A percentile compares a stretch with the other conserved stretches of the same genome.
These are phyloP conservation scores for Cymodocea nodosa DNA, from an alignment of 116 monocot species.

Conservation along the genomic window DNA sequence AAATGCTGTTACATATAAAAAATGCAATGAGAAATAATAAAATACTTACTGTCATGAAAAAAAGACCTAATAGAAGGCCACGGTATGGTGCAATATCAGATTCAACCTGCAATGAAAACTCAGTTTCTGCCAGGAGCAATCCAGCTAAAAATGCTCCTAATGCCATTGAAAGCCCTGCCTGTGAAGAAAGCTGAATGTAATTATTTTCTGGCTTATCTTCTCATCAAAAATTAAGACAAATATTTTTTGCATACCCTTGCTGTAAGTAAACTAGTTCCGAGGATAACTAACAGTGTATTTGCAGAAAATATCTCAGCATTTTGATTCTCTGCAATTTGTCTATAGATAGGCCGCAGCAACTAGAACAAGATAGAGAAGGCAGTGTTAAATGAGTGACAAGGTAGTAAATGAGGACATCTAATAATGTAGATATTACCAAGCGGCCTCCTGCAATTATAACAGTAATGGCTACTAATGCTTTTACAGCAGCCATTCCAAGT, in stretches of 20 bases:
- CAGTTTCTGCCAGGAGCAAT: conserved; percentile 89
- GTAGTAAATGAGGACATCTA: neutral
- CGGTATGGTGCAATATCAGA: conserved; percentile 99
- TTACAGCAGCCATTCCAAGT: conserved; percentile 89
- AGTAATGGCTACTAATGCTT: conserved; percentile 85
- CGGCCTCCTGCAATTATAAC: conserved; percentile 96
- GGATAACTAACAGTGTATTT: conserved; percentile 92
- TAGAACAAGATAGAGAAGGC: conserved; percentile 16
- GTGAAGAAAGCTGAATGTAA: conserved; percentile 7
- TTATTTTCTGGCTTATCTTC: conserved; percentile 5
- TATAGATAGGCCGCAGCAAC: conserved; percentile 94
- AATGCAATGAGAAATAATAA: neutral
- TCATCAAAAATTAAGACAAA: neutral
- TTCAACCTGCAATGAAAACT: conserved; percentile 98
- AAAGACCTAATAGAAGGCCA: conserved; percentile 88
- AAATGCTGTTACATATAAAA: neutral
- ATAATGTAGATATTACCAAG: conserved; percentile 42
- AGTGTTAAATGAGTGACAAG: neutral
- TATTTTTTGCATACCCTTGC: conserved; percentile 58
- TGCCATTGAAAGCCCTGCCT: conserved; percentile 98
- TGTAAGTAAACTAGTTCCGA: conserved; percentile 95
- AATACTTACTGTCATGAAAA: conserved; percentile 93
- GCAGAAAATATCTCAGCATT: conserved; percentile 99
- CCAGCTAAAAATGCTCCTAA: conserved; percentile 98
- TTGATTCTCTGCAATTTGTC: conserved; percentile 95